A percentile compares a stretch with the other conserved stretches of the same genome.
Evolutionary conservation across 768 basidiomycete species (phyloP).

Genomic region (Lanmaoa rubissima): DNA sequence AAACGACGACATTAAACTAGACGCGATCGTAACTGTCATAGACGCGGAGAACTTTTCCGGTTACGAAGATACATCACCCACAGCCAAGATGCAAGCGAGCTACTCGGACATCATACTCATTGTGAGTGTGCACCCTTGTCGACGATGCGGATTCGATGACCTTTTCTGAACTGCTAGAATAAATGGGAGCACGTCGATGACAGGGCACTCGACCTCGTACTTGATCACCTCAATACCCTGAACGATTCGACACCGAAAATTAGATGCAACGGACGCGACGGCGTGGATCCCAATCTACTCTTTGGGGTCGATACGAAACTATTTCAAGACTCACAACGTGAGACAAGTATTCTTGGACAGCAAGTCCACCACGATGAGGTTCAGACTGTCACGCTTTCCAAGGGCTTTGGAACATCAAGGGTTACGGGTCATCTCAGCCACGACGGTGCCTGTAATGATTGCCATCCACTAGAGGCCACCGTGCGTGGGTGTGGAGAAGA

Average conservation of each 20-base stretch:
- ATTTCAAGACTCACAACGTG: slow-evolving; percentile 38
- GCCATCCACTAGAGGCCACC: not conserved
- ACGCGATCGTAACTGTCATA: slow-evolving; percentile 89
- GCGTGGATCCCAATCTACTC: slow-evolving; percentile 74
- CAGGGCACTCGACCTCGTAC: slow-evolving; percentile 72
- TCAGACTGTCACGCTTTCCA: slow-evolving; percentile 68
- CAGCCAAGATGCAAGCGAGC: slow-evolving; percentile 92
- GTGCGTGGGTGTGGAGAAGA: slow-evolving; percentile 5
- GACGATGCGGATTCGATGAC: slow-evolving; percentile 2
- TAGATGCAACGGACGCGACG: slow-evolving; percentile 56
- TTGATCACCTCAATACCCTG: slow-evolving; percentile 85
- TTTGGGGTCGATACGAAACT: slow-evolving; percentile 91
- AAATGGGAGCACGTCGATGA: slow-evolving; percentile 89
- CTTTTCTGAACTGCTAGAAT: slow-evolving; percentile 47
- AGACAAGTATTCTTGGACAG: slow-evolving; percentile 7
- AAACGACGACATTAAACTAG: slow-evolving; percentile 70
- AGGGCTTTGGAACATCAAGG: slow-evolving; percentile 33
- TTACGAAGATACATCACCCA: slow-evolving; percentile 90
- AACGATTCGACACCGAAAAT: slow-evolving; percentile 91
- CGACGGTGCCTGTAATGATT: slow-evolving; percentile 4
- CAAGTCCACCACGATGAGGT: slow-evolving; percentile 77
- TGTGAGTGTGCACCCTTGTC: slow-evolving; percentile 46
- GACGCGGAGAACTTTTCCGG: slow-evolving; percentile 90
- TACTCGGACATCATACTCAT: slow-evolving; percentile 91
- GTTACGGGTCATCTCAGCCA: slow-evolving; percentile 21